Evolutionary conservation across 139 green algal genomes (phyloP).

Genomic region (Chlamydomonas applanata): DNA sequence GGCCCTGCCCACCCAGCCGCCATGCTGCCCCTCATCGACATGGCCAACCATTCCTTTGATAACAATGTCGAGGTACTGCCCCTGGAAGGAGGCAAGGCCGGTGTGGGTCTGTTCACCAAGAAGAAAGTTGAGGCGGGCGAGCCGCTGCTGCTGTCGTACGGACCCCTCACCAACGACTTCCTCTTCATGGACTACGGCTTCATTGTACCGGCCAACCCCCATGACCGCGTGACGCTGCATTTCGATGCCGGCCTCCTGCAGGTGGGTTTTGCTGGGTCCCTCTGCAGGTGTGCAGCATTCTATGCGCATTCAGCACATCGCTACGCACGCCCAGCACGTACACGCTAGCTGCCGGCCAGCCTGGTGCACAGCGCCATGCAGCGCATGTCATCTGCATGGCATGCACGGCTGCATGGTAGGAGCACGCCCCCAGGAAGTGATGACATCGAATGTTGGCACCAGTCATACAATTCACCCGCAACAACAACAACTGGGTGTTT

Average conservation of each 20-base stretch:
- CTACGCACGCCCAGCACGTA: background rate
- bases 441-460: conserved; percentile 27
- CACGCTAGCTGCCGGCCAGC: no score
- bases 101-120: conserved; percentile 42
- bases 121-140: conserved; percentile 50
- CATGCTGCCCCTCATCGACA: conserved; percentile 79
- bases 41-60: conserved; percentile 77
- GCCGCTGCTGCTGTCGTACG: conserved; percentile 76
- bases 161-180: conserved; percentile 82
- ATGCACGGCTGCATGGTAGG: background rate
- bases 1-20: conserved; percentile 61
- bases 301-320: background rate
- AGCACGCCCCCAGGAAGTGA: background rate
- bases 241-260: conserved; percentile 71
- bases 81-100: background rate
- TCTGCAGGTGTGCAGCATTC: background rate
- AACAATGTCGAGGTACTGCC: conserved; percentile 61
- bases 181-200: conserved; percentile 93
- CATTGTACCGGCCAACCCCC: conserved; percentile 66
- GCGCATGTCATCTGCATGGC: background rate
- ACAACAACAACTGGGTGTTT: background rate
- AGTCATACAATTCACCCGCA: conserved; percentile 15
- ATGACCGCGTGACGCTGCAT: conserved; percentile 74
- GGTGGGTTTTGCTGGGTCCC: conserved; percentile 9
- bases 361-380: background rate